phyloP scores from a whole-genome alignment of 1,284 basidiomycete species.

The Neonothopanus nambi region DNA sequence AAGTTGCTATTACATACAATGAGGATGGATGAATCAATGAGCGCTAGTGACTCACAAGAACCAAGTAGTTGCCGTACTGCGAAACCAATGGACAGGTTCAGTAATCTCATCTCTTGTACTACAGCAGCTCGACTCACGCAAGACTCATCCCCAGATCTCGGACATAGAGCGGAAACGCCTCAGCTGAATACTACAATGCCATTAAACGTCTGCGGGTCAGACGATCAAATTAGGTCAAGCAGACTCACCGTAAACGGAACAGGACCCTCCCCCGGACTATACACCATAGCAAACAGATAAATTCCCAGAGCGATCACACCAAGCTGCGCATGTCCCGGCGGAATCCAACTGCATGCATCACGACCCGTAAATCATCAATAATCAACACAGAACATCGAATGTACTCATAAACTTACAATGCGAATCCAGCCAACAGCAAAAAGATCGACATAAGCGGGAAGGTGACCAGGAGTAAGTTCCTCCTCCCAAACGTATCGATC shows the following conservation, averaged over 20 bases:
- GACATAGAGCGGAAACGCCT: constrained; percentile 72
- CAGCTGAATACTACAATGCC: constrained; percentile 63
- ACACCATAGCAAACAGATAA: constrained; percentile 64
- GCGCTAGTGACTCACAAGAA: no score
- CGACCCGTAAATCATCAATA: background rate
- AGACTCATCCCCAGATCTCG: constrained; percentile 75
- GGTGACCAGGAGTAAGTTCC: constrained; percentile 64
- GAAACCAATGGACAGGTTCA: background rate
- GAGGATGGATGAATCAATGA: no score
- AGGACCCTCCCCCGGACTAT: constrained; percentile 78
- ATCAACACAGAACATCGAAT: no score
- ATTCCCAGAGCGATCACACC: constrained; percentile 60
- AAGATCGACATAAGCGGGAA: constrained; percentile 70
- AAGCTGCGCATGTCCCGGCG: constrained; percentile 31
- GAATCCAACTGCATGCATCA: constrained; percentile 35
- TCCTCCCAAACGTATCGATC: constrained; percentile 70
- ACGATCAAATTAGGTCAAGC: background rate
- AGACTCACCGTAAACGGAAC: constrained; percentile 66
- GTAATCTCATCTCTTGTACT: no score
- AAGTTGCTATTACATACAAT: no score
- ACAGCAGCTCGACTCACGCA: no score
- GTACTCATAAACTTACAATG: constrained; percentile 35
- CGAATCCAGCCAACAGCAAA: constrained; percentile 62
- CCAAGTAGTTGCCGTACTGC: constrained; percentile 10
- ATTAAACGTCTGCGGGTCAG: background rate